Percentiles rank a stretch among this genome's conserved stretches.
Evolutionary conservation across 2,329 filamentous ascomycete species (phyloP).

Genomic region (Pseudocercospora eumusae): DNA sequence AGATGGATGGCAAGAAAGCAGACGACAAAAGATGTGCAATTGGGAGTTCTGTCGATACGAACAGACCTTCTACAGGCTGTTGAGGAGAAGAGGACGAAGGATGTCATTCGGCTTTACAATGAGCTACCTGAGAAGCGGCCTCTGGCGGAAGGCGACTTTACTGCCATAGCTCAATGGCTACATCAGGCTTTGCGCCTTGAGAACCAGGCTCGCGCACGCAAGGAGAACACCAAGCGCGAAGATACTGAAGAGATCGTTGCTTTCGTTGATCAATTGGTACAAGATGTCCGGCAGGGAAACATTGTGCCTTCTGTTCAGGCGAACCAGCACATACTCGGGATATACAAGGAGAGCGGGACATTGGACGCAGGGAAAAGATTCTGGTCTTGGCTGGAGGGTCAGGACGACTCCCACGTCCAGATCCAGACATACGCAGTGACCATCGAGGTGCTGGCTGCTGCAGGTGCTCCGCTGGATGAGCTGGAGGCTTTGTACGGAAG

Average conservation of each 20-base stretch:
- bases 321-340: slow-evolving; percentile 50
- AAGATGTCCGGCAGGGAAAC: slow-evolving; percentile 42
- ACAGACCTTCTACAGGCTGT: slow-evolving; percentile 29
- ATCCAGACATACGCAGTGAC: slow-evolving; percentile 51
- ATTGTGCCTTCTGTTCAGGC: slow-evolving; percentile 43
- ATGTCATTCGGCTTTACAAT: slow-evolving; percentile 28
- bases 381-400: slow-evolving; percentile 52
- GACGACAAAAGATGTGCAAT: slow-evolving; percentile 10
- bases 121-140: slow-evolving; percentile 22
- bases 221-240: slow-evolving; percentile 13
- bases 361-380: slow-evolving; percentile 40
- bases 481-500: slow-evolving; percentile 50
- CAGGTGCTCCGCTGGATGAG: slow-evolving; percentile 43
- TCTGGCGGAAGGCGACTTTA: slow-evolving; percentile 21
- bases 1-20: slow-evolving; percentile 13
- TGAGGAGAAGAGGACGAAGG: slow-evolving; percentile 20
- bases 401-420: slow-evolving; percentile 47
- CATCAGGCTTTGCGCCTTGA: slow-evolving; percentile 20
- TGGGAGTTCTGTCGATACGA: slow-evolving; percentile 15
- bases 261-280: slow-evolving; percentile 44
- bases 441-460: slow-evolving; percentile 51
- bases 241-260: slow-evolving; percentile 25
- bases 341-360: slow-evolving; percentile 50
- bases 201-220: slow-evolving; percentile 11
- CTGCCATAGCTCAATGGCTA: slow-evolving; percentile 20